Base-by-base conservation (phyloP, 2,329 filamentous ascomycete species). In the Curvularia sp. region DNA sequence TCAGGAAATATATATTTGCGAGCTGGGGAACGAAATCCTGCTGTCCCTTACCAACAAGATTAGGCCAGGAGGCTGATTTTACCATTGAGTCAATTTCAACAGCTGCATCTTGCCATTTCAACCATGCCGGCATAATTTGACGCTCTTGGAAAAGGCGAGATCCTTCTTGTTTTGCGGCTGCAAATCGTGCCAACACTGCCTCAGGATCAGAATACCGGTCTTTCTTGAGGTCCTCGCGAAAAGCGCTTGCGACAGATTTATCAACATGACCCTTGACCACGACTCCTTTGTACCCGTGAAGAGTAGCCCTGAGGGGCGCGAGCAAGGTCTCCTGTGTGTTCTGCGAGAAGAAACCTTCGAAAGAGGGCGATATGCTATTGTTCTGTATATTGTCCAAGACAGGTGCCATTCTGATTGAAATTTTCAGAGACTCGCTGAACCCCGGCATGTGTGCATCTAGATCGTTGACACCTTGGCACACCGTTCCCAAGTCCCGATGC, bases 261-360 rank as follows among this genome's bases (percentile, higher is more conserved):
- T 55, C 50, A 10, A 67, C 55, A 9, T 53, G 46, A 8, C 62
- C 61, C 2, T 46, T 20, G 10, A 68, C 30, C 15, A 57, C 49
- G 5, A 64, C 50, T 15, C 46, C 15, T 18, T 60, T 53, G 22
- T 60, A 64, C 1, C 67, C 67, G 18, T 61, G 53, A 8, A 68
- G 43, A 8, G 49, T 33, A 7, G 42, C 53, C 22, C 49, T 57
- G 49, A 70, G 60, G 5, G 66, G 62, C n/a, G 46, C 49, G 9
- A 70, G 51, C 2, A 70, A 50, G 2, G 43, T 43, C 47, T 64
- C n/a, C 39, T 70, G 65, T 0, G 57, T 71, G 5, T 55, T 61
- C 10, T 55, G 47, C 1, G 63, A 60, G 51, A 67, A 69, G 61
- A 65, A 67, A 7, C 55, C 53, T 12, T 44, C 20, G 26, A 58